Conservation (phyloP, 495 filamentous ascomycete species). For the Neurospora hispaniola region DNA sequence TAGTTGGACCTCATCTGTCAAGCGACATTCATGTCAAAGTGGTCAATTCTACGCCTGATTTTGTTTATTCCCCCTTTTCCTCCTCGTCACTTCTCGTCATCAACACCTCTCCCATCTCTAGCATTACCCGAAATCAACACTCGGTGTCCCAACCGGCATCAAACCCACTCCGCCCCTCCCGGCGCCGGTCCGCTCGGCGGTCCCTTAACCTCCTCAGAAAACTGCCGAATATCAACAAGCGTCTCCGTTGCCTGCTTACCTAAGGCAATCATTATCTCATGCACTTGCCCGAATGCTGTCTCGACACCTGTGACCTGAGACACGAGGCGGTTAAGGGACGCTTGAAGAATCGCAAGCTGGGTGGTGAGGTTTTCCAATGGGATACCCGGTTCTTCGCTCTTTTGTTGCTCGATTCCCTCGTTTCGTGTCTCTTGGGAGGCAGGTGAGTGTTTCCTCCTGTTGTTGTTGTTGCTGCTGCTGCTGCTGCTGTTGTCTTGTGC, state of each 20-base stretch:
- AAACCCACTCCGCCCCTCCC: background rate
- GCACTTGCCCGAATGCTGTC: background rate
- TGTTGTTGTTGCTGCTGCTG: too few relatives aligned
- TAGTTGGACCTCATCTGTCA: background rate
- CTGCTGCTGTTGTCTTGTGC: background rate
- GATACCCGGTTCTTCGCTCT: rapidly evolving
- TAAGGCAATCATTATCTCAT: background rate
- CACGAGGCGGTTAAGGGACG: background rate
- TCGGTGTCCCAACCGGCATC: background rate
- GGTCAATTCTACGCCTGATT: background rate
- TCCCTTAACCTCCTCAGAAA: background rate
- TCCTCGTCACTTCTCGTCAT: background rate
- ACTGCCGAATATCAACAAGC: rapidly evolving
- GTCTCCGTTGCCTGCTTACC: background rate
- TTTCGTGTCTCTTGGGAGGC: background rate
- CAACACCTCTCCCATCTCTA: background rate
- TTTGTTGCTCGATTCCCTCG: background rate
- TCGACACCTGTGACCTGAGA: background rate
- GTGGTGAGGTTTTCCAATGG: background rate
- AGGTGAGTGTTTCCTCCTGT: background rate
- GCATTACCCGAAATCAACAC: background rate
- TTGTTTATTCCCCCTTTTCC: background rate
- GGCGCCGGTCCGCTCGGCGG: background rate
- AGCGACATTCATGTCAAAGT: background rate
- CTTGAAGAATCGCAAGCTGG: background rate